phyloP scores from a whole-genome alignment of 768 basidiomycete genomes.

The Udeniomyces megalosporus region DNA sequence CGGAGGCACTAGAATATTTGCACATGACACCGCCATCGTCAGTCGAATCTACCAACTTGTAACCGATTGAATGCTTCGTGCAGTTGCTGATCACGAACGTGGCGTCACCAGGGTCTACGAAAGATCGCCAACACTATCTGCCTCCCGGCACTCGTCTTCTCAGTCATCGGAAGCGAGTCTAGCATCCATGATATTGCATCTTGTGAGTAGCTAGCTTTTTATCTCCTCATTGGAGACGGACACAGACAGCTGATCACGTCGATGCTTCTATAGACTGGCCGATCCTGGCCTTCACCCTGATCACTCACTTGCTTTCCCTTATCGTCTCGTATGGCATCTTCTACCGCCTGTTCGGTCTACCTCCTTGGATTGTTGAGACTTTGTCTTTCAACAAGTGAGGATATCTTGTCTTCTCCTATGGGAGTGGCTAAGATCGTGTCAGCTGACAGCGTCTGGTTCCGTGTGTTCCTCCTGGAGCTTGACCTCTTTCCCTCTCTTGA shows the following conservation, averaged over 20 bases:
- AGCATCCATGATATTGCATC: not conserved
- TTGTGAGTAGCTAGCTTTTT: not conserved
- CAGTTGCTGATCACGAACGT: not conserved
- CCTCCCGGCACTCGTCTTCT: conserved; percentile 2
- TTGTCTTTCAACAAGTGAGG: conserved; percentile 14
- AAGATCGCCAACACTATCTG: not conserved
- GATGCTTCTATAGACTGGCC: conserved; percentile 8
- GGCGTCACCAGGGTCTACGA: not conserved
- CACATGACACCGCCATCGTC: conserved; percentile 1
- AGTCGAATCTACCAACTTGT: not conserved
- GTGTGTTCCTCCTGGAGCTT: not conserved
- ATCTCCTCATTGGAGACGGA: not conserved
- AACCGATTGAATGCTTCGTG: not conserved
- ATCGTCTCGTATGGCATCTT: conserved; percentile 8
- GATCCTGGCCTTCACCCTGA: conserved; percentile 1
- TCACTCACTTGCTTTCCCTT: conserved; percentile 2
- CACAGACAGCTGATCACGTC: not conserved
- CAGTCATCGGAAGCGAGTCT: conserved; percentile 1
- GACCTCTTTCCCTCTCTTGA: conserved; percentile 10
- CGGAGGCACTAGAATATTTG: conserved; percentile 1
- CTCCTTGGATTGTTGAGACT: conserved; percentile 5
- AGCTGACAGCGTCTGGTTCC: not conserved
- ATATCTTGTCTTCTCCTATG: not conserved
- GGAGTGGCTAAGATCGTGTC: not conserved
- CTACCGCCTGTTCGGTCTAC: conserved; percentile 9